These are phyloP conservation scores for Raphanus sativus DNA, from an alignment of 345 rosid genomes.

Conservation along the genomic window DNA sequence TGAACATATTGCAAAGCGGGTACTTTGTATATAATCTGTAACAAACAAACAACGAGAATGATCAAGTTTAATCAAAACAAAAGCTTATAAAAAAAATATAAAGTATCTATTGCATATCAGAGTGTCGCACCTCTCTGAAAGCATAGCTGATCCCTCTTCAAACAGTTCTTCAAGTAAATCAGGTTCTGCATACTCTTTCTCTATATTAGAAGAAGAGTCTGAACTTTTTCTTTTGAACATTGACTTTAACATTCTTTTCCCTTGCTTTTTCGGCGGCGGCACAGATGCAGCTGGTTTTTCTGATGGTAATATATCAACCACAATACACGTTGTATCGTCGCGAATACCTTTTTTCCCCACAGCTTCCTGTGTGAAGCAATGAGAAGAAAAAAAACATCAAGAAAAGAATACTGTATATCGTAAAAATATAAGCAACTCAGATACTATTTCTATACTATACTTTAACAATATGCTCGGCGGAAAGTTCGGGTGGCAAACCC, in stretches of 20 bases:
- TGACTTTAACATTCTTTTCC: slow-evolving; percentile 81
- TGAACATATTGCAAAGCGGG: slow-evolving; percentile 95
- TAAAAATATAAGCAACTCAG: neutral
- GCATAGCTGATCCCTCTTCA: slow-evolving; percentile 97
- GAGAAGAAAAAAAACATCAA: neutral
- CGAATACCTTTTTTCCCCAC: slow-evolving; percentile 77
- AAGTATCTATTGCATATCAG: neutral
- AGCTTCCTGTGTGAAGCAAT: slow-evolving; percentile 67
- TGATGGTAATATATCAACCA: slow-evolving; percentile 72
- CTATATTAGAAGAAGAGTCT: slow-evolving; percentile 69
- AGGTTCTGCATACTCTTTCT: slow-evolving; percentile 67
- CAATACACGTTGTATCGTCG: slow-evolving; percentile 98
- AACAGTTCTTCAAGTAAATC: slow-evolving; percentile 85
- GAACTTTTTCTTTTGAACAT: slow-evolving; percentile 78
- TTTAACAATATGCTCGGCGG: slow-evolving; percentile 89
- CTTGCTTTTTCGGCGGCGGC: slow-evolving; percentile 69
- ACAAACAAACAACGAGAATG: neutral
- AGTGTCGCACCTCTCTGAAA: slow-evolving; percentile 82
- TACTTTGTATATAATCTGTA: slow-evolving; percentile 90
- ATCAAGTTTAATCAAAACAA: neutral
- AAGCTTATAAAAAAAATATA: neutral
- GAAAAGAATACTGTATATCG: too few species aligned
- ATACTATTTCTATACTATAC: slow-evolving; percentile 41
- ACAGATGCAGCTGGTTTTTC: slow-evolving; percentile 78
- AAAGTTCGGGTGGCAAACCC: slow-evolving; percentile 82